These are phyloP conservation scores for Fonsecaea pedrosoi DNA, from an alignment of 2,329 filamentous ascomycete species.

Conservation along the genomic window DNA sequence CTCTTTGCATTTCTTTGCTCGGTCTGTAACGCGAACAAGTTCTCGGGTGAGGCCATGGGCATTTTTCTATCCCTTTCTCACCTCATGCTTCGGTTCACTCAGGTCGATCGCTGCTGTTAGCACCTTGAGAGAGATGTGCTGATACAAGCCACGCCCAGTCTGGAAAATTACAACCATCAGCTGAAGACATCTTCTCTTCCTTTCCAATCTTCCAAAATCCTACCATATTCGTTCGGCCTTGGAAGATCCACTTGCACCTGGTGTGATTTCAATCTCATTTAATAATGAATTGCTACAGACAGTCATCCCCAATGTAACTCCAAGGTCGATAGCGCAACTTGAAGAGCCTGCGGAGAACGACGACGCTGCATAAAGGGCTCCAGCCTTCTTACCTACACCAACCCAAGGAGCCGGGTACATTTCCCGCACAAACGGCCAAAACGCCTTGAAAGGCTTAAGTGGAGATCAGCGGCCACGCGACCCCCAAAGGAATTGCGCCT, in stretches of 20 bases:
- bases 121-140: neutral
- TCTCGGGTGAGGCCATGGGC: constrained; percentile 29
- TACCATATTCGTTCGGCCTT: neutral
- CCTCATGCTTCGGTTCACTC: neutral
- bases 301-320: constrained; percentile 1
- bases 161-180: neutral
- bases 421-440: neutral
- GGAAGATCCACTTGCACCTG: neutral
- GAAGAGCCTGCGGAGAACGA: neutral
- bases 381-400: neutral
- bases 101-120: neutral
- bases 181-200: neutral
- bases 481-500: neutral
- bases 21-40: constrained; percentile 47
- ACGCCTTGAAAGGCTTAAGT: neutral
- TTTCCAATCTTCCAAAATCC: neutral
- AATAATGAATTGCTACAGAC: neutral
- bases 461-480: neutral
- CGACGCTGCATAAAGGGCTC: neutral
- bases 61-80: neutral
- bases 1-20: constrained; percentile 48
- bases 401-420: neutral
- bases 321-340: neutral
- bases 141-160: neutral
- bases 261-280: neutral